A percentile compares a stretch with the other conserved stretches of the same genome.
Conservation (phyloP, 495 filamentous ascomycete species). For the Bathelium albidoporum region DNA sequence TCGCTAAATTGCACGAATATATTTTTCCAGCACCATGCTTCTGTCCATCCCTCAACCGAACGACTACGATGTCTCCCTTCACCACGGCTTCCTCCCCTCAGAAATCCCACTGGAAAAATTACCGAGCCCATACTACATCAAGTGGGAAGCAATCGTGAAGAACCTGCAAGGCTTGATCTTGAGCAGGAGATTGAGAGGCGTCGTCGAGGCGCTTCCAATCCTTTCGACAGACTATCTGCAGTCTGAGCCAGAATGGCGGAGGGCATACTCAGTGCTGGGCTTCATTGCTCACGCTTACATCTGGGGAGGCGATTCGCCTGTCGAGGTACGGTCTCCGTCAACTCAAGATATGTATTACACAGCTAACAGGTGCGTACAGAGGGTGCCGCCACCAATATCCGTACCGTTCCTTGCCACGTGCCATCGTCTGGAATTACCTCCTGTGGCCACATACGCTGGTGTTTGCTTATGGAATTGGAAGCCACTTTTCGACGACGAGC, state of each 20-base stretch:
- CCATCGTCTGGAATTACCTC: conserved; percentile 71
- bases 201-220: conserved; percentile 68
- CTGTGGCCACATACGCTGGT: conserved; percentile 89
- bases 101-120: conserved; percentile 69
- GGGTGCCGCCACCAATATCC: conserved; percentile 73
- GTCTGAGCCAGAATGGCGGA: conserved; percentile 78
- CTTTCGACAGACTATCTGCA: conserved; percentile 70
- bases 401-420: conserved; percentile 73
- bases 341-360: conserved; percentile 13
- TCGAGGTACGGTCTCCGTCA: conserved; percentile 44
- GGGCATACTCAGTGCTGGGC: conserved; percentile 76
- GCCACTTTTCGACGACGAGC: conserved; percentile 70
- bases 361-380: conserved; percentile 39
- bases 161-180: conserved; percentile 83
- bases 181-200: conserved; percentile 64
- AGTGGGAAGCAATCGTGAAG: conserved; percentile 75
- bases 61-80: conserved; percentile 80
- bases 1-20: too few relatives aligned
- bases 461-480: conserved; percentile 95
- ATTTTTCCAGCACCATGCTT: conserved; percentile 62
- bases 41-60: conserved; percentile 65
- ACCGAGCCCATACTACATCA: conserved; percentile 80
- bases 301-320: conserved; percentile 80
- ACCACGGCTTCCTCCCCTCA: conserved; percentile 79
- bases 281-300: conserved; percentile 91